Percentiles rank a stretch among this genome's conserved stretches.
These are phyloP conservation scores for Aureobasidium sp. DNA, from an alignment of 2,329 filamentous ascomycete genomes.

Conservation along the genomic window DNA sequence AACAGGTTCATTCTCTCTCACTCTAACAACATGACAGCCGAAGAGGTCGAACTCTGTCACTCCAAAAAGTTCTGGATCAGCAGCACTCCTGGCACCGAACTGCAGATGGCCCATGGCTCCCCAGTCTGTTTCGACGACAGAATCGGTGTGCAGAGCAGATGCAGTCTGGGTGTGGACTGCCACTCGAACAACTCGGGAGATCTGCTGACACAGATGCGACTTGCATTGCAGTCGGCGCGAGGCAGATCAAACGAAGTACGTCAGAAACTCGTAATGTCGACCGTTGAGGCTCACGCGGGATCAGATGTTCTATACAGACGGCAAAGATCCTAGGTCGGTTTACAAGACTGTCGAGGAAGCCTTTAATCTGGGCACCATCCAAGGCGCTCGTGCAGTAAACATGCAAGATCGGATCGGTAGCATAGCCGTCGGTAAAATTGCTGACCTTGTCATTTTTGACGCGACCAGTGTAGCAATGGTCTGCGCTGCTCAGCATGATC, in stretches of 20 bases:
- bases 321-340: slow-evolving; percentile 23
- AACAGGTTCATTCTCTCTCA: not conserved
- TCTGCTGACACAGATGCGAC: slow-evolving; percentile 31
- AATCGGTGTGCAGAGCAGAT: slow-evolving; percentile 24
- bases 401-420: slow-evolving; percentile 39
- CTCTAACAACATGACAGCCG: not conserved
- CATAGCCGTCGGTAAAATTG: slow-evolving; percentile 40
- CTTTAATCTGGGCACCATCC: slow-evolving; percentile 46
- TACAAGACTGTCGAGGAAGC: slow-evolving; percentile 35
- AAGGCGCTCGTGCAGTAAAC: slow-evolving; percentile 38
- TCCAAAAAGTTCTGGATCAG: slow-evolving; percentile 34
- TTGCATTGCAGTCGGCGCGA: slow-evolving; percentile 29
- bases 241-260: slow-evolving; percentile 25
- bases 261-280: not conserved
- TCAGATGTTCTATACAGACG: not conserved
- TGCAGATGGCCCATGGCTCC: slow-evolving; percentile 38
- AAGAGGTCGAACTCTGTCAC: slow-evolving; percentile 33
- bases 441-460: slow-evolving; percentile 46
- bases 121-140: slow-evolving; percentile 32
- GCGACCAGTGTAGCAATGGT: slow-evolving; percentile 36
- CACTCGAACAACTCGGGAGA: slow-evolving; percentile 27
- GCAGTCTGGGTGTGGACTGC: slow-evolving; percentile 31
- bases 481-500: slow-evolving; percentile 35
- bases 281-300: not conserved
- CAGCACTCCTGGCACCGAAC: slow-evolving; percentile 44